A percentile compares a stretch with the other conserved stretches of the same genome.
These are phyloP conservation scores for Torulaspora globosa DNA, from an alignment of 1,139 yeast genomes.

Conservation along the genomic window DNA sequence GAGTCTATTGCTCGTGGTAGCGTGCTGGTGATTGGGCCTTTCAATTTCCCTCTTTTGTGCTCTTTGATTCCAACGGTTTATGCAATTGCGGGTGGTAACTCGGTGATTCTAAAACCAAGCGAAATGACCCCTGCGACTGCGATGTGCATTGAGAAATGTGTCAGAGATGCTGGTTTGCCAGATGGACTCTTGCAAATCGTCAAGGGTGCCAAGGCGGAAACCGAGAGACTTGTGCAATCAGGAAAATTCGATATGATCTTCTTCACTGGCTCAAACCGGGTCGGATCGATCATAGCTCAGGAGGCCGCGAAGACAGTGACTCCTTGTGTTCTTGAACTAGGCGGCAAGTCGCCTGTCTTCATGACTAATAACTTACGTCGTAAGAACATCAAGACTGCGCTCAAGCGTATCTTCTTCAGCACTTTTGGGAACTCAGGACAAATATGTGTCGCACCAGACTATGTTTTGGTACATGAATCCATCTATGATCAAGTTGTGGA, in stretches of 20 bases:
- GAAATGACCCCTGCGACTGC: constrained; percentile 70
- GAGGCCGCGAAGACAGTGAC: constrained; percentile 84
- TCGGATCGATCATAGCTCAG: constrained; percentile 72
- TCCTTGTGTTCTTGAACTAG: constrained; percentile 78
- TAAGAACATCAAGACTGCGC: constrained; percentile 49
- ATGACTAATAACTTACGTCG: constrained; percentile 49
- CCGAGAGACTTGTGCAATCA: constrained; percentile 55
- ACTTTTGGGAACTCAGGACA: constrained; percentile 82
- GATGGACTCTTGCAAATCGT: constrained; percentile 55
- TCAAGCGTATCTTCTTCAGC: constrained; percentile 73
- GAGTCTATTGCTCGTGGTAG: constrained; percentile 73
- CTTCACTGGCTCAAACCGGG: constrained; percentile 76
- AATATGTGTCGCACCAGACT: constrained; percentile 87
- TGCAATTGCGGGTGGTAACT: constrained; percentile 86
- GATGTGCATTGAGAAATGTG: constrained; percentile 50
- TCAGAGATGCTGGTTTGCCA: constrained; percentile 52
- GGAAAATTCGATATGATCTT: constrained; percentile 76
- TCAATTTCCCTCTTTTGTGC: constrained; percentile 76
- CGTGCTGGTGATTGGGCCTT: constrained; percentile 74
- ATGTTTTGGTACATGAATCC: constrained; percentile 59
- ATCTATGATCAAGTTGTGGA: constrained; percentile 52
- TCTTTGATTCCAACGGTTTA: constrained; percentile 66
- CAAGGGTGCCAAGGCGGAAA: constrained; percentile 70
- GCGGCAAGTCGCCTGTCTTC: constrained; percentile 89
- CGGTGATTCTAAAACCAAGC: constrained; percentile 74